Conservation (phyloP, 1,284 basidiomycete genomes). For the Apiotrichum montevideense region DNA sequence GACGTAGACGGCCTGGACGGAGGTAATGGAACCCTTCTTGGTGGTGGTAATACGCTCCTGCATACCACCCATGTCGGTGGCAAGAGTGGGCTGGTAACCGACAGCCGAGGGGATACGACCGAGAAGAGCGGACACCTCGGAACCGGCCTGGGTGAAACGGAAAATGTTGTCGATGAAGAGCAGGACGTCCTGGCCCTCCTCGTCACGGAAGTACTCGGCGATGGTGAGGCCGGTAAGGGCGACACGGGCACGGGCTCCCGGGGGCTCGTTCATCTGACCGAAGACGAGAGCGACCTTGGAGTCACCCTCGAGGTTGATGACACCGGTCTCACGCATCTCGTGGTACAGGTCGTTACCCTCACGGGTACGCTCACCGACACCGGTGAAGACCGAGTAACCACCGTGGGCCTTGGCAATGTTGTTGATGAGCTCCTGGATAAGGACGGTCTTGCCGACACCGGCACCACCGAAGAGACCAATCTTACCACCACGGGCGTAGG, state of each 20-base stretch:
- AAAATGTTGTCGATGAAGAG: slow-evolving; percentile 99
- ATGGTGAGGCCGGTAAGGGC: slow-evolving; percentile 98
- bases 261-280: slow-evolving; percentile 99
- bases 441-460: slow-evolving; percentile 99
- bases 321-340: slow-evolving; percentile 99
- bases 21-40: slow-evolving; percentile 99
- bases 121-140: slow-evolving; percentile 97
- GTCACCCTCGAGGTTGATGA: slow-evolving; percentile 97
- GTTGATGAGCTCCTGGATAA: slow-evolving; percentile 97
- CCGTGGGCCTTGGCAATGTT: slow-evolving; percentile 99
- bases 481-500: slow-evolving; percentile 99
- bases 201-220: slow-evolving; percentile 99
- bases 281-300: slow-evolving; percentile 99
- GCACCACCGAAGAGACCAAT: slow-evolving; percentile 99
- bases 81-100: slow-evolving; percentile 99
- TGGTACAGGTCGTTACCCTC: slow-evolving; percentile 99
- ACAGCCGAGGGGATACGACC: slow-evolving; percentile 99
- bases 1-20: slow-evolving; percentile 98
- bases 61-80: slow-evolving; percentile 99
- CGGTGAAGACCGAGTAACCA: slow-evolving; percentile 99
- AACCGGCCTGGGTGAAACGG: slow-evolving; percentile 99
- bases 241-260: slow-evolving; percentile 99
- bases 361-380: slow-evolving; percentile 95
- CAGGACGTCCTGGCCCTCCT: slow-evolving; percentile 99
- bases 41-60: slow-evolving; percentile 99